Evolutionary conservation across 768 basidiomycete species (phyloP).

Genomic region (Calocybe gangraenosa): DNA sequence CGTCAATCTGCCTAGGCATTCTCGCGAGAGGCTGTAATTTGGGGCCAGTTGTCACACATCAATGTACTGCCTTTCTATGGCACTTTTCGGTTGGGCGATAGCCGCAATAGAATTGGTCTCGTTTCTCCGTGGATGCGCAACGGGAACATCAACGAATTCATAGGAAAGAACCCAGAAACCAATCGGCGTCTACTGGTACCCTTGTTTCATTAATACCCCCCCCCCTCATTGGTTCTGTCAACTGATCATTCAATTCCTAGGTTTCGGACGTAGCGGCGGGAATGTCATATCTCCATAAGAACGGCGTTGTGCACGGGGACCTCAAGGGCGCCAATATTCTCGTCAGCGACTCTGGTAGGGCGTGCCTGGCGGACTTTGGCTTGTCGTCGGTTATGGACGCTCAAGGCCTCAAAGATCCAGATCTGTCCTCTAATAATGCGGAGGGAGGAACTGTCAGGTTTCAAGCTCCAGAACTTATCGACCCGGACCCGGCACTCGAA

Average conservation of each 20-base stretch:
- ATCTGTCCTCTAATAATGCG: constrained; percentile 15
- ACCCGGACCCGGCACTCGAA: constrained; percentile 20
- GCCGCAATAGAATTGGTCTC: constrained; percentile 25
- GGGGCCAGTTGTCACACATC: constrained; percentile 16
- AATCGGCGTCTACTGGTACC: constrained; percentile 14
- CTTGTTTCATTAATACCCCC: background rate
- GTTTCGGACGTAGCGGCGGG: constrained; percentile 28
- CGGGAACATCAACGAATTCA: constrained; percentile 27
- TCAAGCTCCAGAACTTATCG: constrained; percentile 32
- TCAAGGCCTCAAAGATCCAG: constrained; percentile 14
- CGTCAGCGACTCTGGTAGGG: constrained; percentile 33
- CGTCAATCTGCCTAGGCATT: constrained; percentile 22
- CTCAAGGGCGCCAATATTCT: constrained; percentile 51
- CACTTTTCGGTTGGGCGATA: constrained; percentile 23
- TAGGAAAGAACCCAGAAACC: constrained; percentile 14
- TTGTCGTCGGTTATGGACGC: constrained; percentile 26
- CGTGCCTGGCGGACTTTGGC: constrained; percentile 50
- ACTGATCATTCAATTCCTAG: constrained; percentile 15
- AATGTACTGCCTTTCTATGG: constrained; percentile 37
- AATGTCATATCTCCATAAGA: constrained; percentile 29
- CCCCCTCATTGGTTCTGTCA: constrained; percentile 16
- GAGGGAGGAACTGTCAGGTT: constrained; percentile 29
- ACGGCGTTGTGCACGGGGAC: constrained; percentile 40
- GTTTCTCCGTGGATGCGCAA: constrained; percentile 37
- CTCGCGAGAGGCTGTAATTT: constrained; percentile 16